A percentile compares a stretch with the other conserved stretches of the same genome.
phyloP scores from a whole-genome alignment of 139 green algal species.

The Bryopsis sp. region DNA sequence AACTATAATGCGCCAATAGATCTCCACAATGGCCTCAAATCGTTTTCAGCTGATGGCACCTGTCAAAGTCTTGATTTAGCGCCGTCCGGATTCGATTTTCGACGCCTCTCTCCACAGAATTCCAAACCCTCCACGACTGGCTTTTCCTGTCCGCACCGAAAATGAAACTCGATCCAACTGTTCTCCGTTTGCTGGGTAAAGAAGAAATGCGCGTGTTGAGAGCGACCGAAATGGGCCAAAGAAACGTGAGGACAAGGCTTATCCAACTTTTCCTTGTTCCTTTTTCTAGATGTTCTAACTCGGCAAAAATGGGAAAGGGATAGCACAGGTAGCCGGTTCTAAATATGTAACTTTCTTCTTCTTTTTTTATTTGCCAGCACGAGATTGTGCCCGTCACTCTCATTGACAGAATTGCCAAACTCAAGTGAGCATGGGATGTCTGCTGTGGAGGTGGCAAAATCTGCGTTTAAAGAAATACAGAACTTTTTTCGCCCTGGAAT shows the following conservation, averaged over 20 bases:
- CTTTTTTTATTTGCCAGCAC: constrained; percentile 54
- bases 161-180: constrained; percentile 99
- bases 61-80: too few species aligned
- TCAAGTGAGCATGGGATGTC: constrained; percentile 57
- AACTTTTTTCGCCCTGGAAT: too few species aligned
- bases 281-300: background rate
- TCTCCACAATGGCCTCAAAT: too few species aligned
- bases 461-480: background rate
- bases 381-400: constrained; percentile 88
- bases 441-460: background rate
- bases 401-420: constrained; percentile 80
- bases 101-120: too few species aligned
- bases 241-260: constrained; percentile 61
- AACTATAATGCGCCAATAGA: too few species aligned
- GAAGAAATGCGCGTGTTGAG: constrained; percentile 94
- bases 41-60: too few species aligned
- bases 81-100: too few species aligned
- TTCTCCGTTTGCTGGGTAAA: constrained; percentile 83
- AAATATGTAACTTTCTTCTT: background rate
- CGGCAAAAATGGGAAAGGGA: background rate
- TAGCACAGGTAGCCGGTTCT: too few species aligned
- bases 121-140: too few species aligned
- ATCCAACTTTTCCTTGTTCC: background rate
- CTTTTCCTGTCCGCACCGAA: too few species aligned
- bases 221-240: constrained; percentile 95